Percentiles rank a stretch among this genome's conserved stretches.
Evolutionary conservation across 139 green algal genomes (phyloP).

Genomic region (Tetraselmis striata): DNA sequence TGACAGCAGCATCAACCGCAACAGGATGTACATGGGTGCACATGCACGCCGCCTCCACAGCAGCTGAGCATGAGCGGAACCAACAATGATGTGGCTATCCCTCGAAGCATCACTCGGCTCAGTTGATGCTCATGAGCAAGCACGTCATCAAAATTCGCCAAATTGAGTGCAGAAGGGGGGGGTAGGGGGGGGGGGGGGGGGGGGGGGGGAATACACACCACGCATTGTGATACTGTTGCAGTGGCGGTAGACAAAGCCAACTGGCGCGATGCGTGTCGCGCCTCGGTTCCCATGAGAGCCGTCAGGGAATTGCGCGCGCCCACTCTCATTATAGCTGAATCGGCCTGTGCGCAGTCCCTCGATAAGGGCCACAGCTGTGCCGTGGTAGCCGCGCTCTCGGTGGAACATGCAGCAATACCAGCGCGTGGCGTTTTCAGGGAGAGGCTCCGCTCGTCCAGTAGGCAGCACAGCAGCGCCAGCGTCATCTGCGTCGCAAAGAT

Average conservation of each 20-base stretch:
- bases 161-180: too few species aligned
- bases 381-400: not conserved
- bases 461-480: not conserved
- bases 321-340: not conserved
- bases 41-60: not conserved
- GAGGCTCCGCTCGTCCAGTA: not conserved
- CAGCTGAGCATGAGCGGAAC: not conserved
- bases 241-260: not conserved
- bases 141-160: too few species aligned
- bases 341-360: not conserved
- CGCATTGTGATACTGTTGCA: not conserved
- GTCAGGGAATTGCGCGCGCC: not conserved
- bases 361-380: not conserved
- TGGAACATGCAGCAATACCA: not conserved
- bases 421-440: not conserved
- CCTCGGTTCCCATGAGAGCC: not conserved
- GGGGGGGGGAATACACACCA: too few species aligned
- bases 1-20: not conserved
- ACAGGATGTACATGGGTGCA: not conserved
- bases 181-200: too few species aligned
- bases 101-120: too few species aligned
- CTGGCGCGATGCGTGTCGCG: not conserved
- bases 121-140: too few species aligned
- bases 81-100: too few species aligned
- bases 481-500: not conserved